Conservation (phyloP, 2,329 filamentous ascomycete species). For the Colletotrichum sidae region DNA sequence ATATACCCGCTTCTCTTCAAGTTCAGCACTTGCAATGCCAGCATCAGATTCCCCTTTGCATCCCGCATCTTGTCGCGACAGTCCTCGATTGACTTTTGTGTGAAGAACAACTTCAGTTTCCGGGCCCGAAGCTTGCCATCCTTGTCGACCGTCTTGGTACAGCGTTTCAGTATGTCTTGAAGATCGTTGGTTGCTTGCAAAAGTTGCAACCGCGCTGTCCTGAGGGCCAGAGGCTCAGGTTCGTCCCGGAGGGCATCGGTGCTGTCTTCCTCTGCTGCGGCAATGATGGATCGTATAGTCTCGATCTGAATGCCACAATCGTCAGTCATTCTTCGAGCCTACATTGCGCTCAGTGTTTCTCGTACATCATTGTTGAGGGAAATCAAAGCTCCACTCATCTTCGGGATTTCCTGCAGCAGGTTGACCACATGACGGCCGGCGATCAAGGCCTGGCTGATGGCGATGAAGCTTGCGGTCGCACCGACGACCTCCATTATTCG, state of each 20-base stretch:
- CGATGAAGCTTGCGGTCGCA: conserved; percentile 32
- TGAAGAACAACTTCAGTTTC: conserved; percentile 7
- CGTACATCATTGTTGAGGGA: conserved; percentile 19
- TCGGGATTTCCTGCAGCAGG: conserved; percentile 11
- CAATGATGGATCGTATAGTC: background rate
- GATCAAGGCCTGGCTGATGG: conserved; percentile 27
- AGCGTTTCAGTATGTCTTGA: background rate
- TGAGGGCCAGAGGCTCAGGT: background rate
- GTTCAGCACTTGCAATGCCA: background rate
- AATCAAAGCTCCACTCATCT: conserved; percentile 1
- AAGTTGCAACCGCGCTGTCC: background rate
- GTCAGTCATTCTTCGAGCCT: rapidly evolving
- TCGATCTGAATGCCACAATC: conserved; percentile 3
- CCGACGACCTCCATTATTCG: conserved; percentile 25
- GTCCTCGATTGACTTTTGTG: background rate
- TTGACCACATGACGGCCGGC: background rate
- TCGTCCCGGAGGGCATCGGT: background rate
- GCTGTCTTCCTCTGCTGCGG: background rate
- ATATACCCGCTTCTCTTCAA: background rate
- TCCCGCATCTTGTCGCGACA: conserved; percentile 7
- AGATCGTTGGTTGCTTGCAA: background rate
- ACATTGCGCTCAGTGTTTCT: background rate
- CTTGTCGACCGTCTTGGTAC: background rate
- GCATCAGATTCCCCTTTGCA: background rate
- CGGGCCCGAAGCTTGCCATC: conserved; percentile 4